Evolutionary conservation across 2,329 filamentous ascomycete species (phyloP), one percentile per base, ranked within the genome.

Genomic region (Sporothrix phasma): DNA sequence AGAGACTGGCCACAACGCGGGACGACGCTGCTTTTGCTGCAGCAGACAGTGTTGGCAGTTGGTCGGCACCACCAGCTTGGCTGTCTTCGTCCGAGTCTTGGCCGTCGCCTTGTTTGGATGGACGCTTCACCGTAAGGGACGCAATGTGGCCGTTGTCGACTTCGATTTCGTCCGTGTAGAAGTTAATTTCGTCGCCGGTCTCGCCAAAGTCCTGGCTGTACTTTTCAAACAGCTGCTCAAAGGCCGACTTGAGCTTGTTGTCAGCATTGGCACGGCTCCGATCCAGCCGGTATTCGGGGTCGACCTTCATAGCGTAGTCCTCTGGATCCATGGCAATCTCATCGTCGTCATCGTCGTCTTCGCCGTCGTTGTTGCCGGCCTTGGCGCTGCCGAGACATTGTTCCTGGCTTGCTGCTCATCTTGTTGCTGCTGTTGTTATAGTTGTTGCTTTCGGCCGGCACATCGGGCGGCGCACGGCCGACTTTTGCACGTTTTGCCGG

Each of bases 191-290:
- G 74, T 97, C 93, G 62, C 88, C 92, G 60, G 93, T 81, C 4
- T 87, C 88, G 1, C 86, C 85, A 71, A 96, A 96, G 73, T 97
- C 89, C 68, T 81, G 86, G 62, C 82, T 86, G 73, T 96, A 97
- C 74, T 96, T 97, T 66, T 88, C 84, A 72, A 96, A 96, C 63
- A 97, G 96, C 64, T 84, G 79, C 72, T 96, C 92, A 73, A 96
- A 94, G 5, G 86, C 86, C n/a, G 85, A 87, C 73, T 94, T 93
- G 46, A 96, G 82, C 65, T 85, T 86, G 67, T 81, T 78, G 67
- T 90, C 86, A 64, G 91, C 89, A 63, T 81, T 80, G 59, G 84
- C 81, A 68, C 88, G 83, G 56, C 83, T 85, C 66, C 82, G 78
- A 53, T 85, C 79, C 17, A 91, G 76, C 63, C 85, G 80, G 66